These are phyloP conservation scores for Neonectria punicea DNA, from an alignment of 2,329 filamentous ascomycete species.

Conservation along the genomic window DNA sequence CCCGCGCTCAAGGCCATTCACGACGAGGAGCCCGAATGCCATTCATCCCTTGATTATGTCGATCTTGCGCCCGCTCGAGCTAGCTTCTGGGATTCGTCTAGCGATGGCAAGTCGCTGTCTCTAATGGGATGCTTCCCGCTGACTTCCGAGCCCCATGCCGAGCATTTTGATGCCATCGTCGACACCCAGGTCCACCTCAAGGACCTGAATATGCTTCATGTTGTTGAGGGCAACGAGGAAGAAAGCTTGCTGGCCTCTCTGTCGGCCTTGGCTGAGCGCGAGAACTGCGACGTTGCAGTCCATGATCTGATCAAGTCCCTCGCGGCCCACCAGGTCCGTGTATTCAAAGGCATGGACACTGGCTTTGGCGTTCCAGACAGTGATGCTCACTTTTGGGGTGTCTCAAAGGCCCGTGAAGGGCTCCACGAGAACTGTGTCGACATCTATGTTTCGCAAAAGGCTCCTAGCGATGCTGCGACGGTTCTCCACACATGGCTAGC, in stretches of 20 bases:
- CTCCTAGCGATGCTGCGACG: conserved; percentile 17
- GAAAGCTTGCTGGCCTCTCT: conserved; percentile 22
- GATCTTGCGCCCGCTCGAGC: conserved; percentile 13
- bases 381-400: conserved; percentile 28
- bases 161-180: conserved; percentile 28
- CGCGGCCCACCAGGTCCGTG: conserved; percentile 13
- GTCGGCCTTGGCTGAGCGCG: not conserved
- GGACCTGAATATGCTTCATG: conserved; percentile 26
- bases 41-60: conserved; percentile 20
- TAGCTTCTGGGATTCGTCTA: conserved; percentile 27
- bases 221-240: conserved; percentile 27
- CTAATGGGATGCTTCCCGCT: conserved; percentile 27
- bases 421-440: conserved; percentile 10
- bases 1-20: not conserved
- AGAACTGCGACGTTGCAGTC: conserved; percentile 1
- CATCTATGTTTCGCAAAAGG: conserved; percentile 24
- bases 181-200: conserved; percentile 28
- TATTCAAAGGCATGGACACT: conserved; percentile 29
- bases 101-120: conserved; percentile 19
- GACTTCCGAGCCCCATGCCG: conserved; percentile 22
- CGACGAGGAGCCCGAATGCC: conserved; percentile 7
- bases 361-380: conserved; percentile 24
- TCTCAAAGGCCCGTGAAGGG: conserved; percentile 14
- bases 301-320: conserved; percentile 16
- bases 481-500: conserved; percentile 29